phyloP scores from a whole-genome alignment of 768 basidiomycete genomes.

The Lactifluus subvellereus region DNA sequence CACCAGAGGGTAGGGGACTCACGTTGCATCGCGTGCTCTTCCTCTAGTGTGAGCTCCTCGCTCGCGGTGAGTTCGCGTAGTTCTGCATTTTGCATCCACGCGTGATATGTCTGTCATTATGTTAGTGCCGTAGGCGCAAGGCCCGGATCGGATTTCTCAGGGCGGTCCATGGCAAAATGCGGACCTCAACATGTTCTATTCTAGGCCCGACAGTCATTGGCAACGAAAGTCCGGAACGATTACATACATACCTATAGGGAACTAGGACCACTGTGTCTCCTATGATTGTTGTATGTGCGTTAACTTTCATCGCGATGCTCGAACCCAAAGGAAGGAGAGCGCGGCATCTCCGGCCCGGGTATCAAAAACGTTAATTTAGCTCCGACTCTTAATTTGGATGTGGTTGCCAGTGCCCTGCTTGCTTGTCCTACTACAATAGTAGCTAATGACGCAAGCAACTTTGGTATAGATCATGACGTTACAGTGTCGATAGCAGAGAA shows the following conservation, averaged over 20 bases:
- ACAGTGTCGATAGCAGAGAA: too few species aligned
- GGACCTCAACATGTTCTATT: conserved; percentile 41
- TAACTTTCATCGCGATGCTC: conserved; percentile 50
- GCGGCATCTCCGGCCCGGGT: too few species aligned
- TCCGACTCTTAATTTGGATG: too few species aligned
- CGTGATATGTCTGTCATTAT: conserved; percentile 64
- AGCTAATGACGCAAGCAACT: too few species aligned
- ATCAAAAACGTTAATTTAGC: too few species aligned
- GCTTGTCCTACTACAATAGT: too few species aligned
- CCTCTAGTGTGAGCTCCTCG: conserved; percentile 70
- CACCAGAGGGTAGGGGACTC: conserved; percentile 22
- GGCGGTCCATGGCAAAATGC: not conserved
- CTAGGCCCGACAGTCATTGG: not conserved
- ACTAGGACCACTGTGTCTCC: conserved; percentile 69
- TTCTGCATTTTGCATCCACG: conserved; percentile 79
- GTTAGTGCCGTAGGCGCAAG: not conserved
- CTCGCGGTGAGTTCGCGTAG: conserved; percentile 77
- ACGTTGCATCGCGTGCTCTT: conserved; percentile 92
- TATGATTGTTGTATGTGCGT: conserved; percentile 58
- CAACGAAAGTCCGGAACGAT: not conserved
- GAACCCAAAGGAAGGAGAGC: too few species aligned
- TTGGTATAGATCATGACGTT: too few species aligned
- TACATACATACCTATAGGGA: conserved; percentile 56
- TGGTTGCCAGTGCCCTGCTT: too few species aligned
- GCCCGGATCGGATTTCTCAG: not conserved